phyloP scores from a whole-genome alignment of 129 eudicot species.

The Ambrosia artemisiifolia region DNA sequence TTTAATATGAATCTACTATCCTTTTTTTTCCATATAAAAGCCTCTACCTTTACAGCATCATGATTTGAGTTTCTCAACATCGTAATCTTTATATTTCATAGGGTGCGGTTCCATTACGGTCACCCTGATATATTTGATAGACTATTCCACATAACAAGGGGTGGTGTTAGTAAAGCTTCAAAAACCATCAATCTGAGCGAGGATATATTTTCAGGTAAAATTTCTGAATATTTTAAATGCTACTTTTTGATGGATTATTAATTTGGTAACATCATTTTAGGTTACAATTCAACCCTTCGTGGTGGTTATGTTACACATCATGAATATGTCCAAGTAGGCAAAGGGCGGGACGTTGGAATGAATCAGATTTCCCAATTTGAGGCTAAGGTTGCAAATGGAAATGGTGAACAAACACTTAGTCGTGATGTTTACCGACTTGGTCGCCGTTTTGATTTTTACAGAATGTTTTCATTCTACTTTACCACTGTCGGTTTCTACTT shows the following conservation, averaged over 20 bases:
- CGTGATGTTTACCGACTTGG: conserved; percentile 96
- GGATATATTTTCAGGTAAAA: conserved; percentile 77
- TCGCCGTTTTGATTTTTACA: conserved; percentile 83
- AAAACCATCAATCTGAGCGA: conserved; percentile 81
- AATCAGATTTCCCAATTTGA: conserved; percentile 92
- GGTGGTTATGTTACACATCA: conserved; percentile 91
- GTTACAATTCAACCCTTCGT: conserved; percentile 87
- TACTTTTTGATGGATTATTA: conserved; percentile 5
- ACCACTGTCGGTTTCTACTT: conserved; percentile 97
- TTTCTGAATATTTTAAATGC: neutral
- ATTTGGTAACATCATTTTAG: conserved; percentile 35
- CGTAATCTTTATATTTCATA: conserved; percentile 27
- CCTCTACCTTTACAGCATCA: conserved; percentile 1
- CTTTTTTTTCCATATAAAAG: neutral
- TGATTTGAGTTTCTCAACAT: conserved; percentile 13
- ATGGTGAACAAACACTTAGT: conserved; percentile 97
- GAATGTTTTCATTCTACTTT: conserved; percentile 91
- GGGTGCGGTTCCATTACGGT: conserved; percentile 92
- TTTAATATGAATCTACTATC: neutral
- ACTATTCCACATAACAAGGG: conserved; percentile 82
- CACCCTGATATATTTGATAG: conserved; percentile 96
- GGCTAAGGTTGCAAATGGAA: conserved; percentile 96
- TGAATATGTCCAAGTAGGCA: conserved; percentile 91
- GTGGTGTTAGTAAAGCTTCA: conserved; percentile 95
- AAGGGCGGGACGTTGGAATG: conserved; percentile 97